Evolutionary conservation across 768 basidiomycete genomes (phyloP), one percentile per base, ranked within the genome.

Genomic region (Lactifluus volemus): DNA sequence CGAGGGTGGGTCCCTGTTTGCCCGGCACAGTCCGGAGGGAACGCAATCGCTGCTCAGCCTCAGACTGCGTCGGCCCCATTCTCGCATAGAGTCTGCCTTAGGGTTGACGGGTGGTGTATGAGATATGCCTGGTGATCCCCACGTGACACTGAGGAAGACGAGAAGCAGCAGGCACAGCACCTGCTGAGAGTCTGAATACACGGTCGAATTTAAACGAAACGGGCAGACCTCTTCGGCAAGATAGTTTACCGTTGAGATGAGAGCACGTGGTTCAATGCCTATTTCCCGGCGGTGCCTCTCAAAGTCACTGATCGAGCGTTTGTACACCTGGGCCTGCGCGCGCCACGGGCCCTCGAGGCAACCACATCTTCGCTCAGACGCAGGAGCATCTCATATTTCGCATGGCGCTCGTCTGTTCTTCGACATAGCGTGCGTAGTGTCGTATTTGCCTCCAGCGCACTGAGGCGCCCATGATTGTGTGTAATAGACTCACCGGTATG

Each of bases 381-480:
- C 58, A 79, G 79, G 38, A 98, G 76, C 51, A 91, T 79, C 39
- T 89, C 86, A n/a, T n/a, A n/a, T n/a, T n/a, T 5, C 91, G 76
- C 19, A 97, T 81, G 34, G 84, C 82, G 14, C 79, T 72, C 0
- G 85, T 88, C 68, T 98, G 96, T 69, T 95, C 92, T 67, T 94
- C 93, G 12, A 97, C 85, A 69, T 97, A 98, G 17, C 84, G 73
- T 21, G 85, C 81, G 48, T 91, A 87, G 4, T 77, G 91, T 91
- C 51, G 93, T 88, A 67, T 95, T 97, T 9, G 81, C 81, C 72
- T 98, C 95, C 14, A 98, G 79, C 6, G 84, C 82, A 2, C 83
- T 82, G 11, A 99, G 79, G 7, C 94, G 86, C 97, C 96, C 84
- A 95, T 95, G 66, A 98, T 99, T 12, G 88, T 91, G 8, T 92